phyloP scores from a whole-genome alignment of 2,329 filamentous ascomycete species.

The Calonectria hawksworthii region DNA sequence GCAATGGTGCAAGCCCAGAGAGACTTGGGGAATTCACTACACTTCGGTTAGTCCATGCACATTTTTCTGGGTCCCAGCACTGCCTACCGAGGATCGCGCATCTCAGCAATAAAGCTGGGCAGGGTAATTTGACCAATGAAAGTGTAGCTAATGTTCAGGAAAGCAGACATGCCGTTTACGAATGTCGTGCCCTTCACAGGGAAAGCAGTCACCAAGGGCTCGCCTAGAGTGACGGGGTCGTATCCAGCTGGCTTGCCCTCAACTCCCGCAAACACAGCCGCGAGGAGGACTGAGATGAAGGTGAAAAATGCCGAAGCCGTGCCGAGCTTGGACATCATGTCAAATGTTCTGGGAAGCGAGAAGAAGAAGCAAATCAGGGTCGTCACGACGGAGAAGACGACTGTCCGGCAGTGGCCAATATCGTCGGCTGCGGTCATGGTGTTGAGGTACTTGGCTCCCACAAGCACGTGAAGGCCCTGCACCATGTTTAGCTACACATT shows the following conservation, averaged over 20 bases:
- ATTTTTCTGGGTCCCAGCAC: neutral
- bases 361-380: constrained; percentile 82
- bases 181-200: constrained; percentile 82
- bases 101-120: constrained; percentile 95
- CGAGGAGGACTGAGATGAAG: constrained; percentile 88
- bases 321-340: constrained; percentile 82
- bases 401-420: constrained; percentile 77
- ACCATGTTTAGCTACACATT: neutral
- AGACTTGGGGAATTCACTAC: constrained; percentile 89
- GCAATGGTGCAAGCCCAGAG: constrained; percentile 92
- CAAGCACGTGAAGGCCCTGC: constrained; percentile 80
- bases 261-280: constrained; percentile 84
- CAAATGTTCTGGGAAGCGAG: constrained; percentile 89
- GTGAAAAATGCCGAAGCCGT: constrained; percentile 88
- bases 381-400: constrained; percentile 82
- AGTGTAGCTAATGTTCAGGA: constrained; percentile 95
- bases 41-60: constrained; percentile 43
- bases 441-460: constrained; percentile 90
- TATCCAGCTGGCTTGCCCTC: constrained; percentile 81
- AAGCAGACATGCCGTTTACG: constrained; percentile 85
- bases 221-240: constrained; percentile 65
- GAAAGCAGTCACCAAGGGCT: constrained; percentile 77
- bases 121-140: constrained; percentile 97
- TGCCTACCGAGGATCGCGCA: constrained; percentile 74
- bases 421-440: constrained; percentile 82